These are phyloP conservation scores for Eutrema japonicum DNA, from an alignment of 345 rosid species.

Conservation along the genomic window DNA sequence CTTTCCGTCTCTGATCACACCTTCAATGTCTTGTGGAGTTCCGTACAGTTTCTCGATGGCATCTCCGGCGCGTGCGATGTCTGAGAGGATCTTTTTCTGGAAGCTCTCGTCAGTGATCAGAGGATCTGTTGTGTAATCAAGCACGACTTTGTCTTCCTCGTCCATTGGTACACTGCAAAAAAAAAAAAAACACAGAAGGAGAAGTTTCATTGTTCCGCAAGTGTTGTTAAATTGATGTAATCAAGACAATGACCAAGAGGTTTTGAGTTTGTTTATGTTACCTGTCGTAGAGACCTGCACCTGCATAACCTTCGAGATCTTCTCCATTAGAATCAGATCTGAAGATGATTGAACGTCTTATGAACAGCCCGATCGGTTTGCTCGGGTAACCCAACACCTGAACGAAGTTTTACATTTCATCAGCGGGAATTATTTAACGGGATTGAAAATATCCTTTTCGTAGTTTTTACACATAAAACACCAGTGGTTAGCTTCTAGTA, in stretches of 20 bases:
- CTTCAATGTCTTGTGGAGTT: constrained; percentile 95
- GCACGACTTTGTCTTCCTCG: constrained; percentile 75
- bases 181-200: neutral
- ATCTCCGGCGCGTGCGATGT: constrained; percentile 78
- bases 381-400: constrained; percentile 97
- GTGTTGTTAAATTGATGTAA: constrained; percentile 10
- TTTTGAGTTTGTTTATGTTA: constrained; percentile 40
- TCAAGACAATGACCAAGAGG: constrained; percentile 3
- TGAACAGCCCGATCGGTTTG: constrained; percentile 91
- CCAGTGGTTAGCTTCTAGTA: constrained; percentile 31
- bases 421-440: constrained; percentile 1
- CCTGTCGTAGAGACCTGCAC: constrained; percentile 99
- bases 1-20: constrained; percentile 84
- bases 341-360: constrained; percentile 90
- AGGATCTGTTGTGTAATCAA: constrained; percentile 83
- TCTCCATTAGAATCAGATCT: constrained; percentile 98
- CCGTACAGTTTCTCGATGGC: constrained; percentile 87
- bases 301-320: constrained; percentile 99
- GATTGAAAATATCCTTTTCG: neutral
- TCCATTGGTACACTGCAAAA: constrained; percentile 93
- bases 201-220: constrained; percentile 2
- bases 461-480: neutral
- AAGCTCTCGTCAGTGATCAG: constrained; percentile 68
- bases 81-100: constrained; percentile 64
- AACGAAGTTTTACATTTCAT: constrained; percentile 15